A percentile compares a stretch with the other conserved stretches of the same genome.
These are phyloP conservation scores for Neurospora hispaniola DNA, from an alignment of 495 filamentous ascomycete species.

Conservation along the genomic window DNA sequence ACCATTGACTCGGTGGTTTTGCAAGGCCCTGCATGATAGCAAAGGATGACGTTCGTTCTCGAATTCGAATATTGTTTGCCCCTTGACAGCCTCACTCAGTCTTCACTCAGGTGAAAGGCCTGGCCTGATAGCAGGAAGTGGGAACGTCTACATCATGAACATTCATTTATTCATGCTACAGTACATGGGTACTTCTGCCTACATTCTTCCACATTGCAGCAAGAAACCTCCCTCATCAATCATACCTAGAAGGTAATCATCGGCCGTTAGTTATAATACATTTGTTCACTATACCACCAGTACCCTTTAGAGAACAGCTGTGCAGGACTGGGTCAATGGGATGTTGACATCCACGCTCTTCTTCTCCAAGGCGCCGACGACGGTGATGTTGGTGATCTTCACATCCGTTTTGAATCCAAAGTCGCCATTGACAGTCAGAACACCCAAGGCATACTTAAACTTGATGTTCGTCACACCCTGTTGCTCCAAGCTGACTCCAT, in stretches of 20 bases:
- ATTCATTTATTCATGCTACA: background rate
- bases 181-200: background rate
- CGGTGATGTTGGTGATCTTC: constrained; percentile 44
- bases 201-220: background rate
- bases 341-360: constrained; percentile 6
- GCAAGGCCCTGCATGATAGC: constrained; percentile 4
- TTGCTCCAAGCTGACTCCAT: constrained; percentile 48
- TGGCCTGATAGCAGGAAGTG: background rate
- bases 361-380: constrained; percentile 34
- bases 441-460: constrained; percentile 43
- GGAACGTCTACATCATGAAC: background rate
- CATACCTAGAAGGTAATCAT: background rate
- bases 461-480: constrained; percentile 34
- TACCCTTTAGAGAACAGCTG: background rate
- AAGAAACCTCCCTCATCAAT: background rate
- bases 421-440: constrained; percentile 40
- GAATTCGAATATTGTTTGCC: background rate
- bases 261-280: background rate
- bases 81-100: background rate
- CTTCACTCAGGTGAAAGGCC: no score
- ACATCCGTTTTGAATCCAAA: constrained; percentile 41
- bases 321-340: constrained; percentile 8
- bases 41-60: background rate
- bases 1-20: constrained; percentile 24
- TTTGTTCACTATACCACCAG: background rate